Evolutionary conservation across 805 yeast genomes (phyloP).

Genomic region (Yarrowia divulgata): DNA sequence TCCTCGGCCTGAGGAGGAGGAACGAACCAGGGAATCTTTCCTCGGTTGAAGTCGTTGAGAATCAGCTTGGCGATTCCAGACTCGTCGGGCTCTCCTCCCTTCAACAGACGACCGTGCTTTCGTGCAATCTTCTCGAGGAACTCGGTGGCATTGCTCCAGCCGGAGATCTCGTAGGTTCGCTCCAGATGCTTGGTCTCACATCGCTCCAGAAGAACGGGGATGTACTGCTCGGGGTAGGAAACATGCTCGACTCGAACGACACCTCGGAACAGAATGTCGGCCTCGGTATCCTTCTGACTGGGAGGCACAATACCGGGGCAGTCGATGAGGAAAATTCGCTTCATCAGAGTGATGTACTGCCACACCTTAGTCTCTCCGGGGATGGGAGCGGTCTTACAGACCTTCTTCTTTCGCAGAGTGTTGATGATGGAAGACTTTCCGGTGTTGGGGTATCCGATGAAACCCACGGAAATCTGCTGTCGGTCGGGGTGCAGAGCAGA

Average conservation of each 20-base stretch:
- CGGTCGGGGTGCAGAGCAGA: conserved; percentile 89
- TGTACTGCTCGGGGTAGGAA: conserved; percentile 91
- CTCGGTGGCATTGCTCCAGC: conserved; percentile 79
- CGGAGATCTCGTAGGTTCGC: conserved; percentile 92
- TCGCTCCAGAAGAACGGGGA: conserved; percentile 82
- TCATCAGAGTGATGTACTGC: conserved; percentile 98
- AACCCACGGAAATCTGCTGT: conserved; percentile 95
- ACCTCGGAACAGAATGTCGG: conserved; percentile 93
- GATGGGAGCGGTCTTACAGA: conserved; percentile 95
- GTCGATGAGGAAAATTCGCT: conserved; percentile 91
- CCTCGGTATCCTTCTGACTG: conserved; percentile 82
- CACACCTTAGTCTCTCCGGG: conserved; percentile 99
- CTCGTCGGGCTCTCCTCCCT: conserved; percentile 99
- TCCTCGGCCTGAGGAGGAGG: conserved; percentile 83
- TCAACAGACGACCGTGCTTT: conserved; percentile 88
- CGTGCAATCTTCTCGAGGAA: conserved; percentile 90
- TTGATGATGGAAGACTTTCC: conserved; percentile 96
- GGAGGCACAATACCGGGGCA: conserved; percentile 99
- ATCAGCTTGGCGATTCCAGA: conserved; percentile 89
- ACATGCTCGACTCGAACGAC: conserved; percentile 99
- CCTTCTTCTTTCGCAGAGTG: conserved; percentile 92
- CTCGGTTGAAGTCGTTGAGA: conserved; percentile 93
- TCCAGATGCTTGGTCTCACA: conserved; percentile 91
- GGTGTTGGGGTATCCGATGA: conserved; percentile 97
- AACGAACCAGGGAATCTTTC: conserved; percentile 97